Evolutionary conservation across 108 stramenopile species (phyloP).

Genomic region (Aurantiochytrium sp.): DNA sequence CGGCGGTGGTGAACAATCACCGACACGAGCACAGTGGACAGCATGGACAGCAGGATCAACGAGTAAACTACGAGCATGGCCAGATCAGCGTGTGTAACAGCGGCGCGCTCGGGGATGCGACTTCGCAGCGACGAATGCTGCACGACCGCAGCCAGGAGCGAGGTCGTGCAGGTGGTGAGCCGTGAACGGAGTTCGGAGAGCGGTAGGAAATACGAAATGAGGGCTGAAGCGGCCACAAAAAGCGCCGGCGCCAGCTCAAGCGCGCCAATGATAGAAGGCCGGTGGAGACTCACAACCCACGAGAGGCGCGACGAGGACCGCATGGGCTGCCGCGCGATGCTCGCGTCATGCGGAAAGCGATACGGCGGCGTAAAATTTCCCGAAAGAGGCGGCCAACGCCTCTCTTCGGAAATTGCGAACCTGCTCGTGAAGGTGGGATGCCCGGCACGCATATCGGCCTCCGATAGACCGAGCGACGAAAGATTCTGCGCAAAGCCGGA

Average conservation of each 20-base stretch:
- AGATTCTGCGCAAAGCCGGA: constrained; percentile 22
- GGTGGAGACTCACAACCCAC: background rate
- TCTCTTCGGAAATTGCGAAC: background rate
- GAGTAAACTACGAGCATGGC: constrained; percentile 15
- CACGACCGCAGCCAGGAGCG: background rate
- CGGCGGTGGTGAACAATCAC: background rate
- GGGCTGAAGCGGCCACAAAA: background rate
- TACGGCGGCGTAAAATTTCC: constrained; percentile 10
- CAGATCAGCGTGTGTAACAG: background rate
- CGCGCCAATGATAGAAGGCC: background rate
- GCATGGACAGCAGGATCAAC: background rate
- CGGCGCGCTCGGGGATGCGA: background rate
- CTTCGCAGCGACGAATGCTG: constrained; percentile 26
- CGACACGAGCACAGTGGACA: background rate
- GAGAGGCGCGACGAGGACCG: background rate
- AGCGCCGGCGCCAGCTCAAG: background rate
- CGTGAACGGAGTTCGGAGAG: background rate
- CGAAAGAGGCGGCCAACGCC: background rate
- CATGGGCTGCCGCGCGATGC: background rate
- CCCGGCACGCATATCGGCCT: background rate
- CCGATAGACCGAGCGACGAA: background rate
- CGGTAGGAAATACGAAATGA: background rate
- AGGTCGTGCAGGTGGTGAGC: constrained; percentile 1
- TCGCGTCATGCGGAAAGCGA: constrained; percentile 11
- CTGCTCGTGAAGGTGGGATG: background rate